A percentile compares a stretch with the other conserved stretches of the same genome.
phyloP scores from a whole-genome alignment of 768 basidiomycete species.

The Lactarius hengduanensis region DNA sequence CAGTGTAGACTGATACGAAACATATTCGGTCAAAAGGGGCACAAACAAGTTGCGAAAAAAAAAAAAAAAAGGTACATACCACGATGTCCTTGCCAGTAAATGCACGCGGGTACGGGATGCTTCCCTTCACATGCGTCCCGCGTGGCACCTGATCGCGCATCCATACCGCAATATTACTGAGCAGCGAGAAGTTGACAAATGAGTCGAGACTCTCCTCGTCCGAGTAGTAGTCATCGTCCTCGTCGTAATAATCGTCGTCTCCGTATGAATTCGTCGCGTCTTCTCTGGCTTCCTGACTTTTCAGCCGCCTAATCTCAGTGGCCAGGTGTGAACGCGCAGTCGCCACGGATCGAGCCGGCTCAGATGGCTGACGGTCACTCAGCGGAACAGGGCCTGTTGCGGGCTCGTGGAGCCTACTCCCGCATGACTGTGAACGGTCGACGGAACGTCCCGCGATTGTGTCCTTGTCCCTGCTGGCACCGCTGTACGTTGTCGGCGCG shows the following conservation, averaged over 20 bases:
- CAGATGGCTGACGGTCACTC: constrained; percentile 17
- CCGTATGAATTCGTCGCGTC: constrained; percentile 40
- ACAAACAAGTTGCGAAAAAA: background rate
- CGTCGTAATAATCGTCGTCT: constrained; percentile 42
- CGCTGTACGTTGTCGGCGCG: constrained; percentile 15
- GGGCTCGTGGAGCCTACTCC: constrained; percentile 8
- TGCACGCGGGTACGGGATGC: constrained; percentile 83
- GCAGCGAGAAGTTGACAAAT: constrained; percentile 85
- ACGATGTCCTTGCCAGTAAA: constrained; percentile 97
- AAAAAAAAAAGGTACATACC: constrained; percentile 46
- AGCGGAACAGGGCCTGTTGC: background rate
- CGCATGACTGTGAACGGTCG: constrained; percentile 16
- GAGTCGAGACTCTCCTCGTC: constrained; percentile 60
- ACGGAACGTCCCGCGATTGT: constrained; percentile 10
- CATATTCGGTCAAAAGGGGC: constrained; percentile 1
- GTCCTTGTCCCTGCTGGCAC: constrained; percentile 9
- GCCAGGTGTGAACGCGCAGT: constrained; percentile 28
- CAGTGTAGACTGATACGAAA: constrained; percentile 68
- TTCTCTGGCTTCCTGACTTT: constrained; percentile 36
- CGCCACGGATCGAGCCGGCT: constrained; percentile 18
- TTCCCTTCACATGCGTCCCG: constrained; percentile 86
- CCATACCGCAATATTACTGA: constrained; percentile 87
- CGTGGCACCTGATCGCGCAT: constrained; percentile 88
- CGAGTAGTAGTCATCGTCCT: constrained; percentile 52
- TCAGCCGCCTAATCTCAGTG: constrained; percentile 31